Evolutionary conservation across 163 green algal species (phyloP), one percentile per base, ranked within the genome.

Genomic region (Scenedesmus sp.): DNA sequence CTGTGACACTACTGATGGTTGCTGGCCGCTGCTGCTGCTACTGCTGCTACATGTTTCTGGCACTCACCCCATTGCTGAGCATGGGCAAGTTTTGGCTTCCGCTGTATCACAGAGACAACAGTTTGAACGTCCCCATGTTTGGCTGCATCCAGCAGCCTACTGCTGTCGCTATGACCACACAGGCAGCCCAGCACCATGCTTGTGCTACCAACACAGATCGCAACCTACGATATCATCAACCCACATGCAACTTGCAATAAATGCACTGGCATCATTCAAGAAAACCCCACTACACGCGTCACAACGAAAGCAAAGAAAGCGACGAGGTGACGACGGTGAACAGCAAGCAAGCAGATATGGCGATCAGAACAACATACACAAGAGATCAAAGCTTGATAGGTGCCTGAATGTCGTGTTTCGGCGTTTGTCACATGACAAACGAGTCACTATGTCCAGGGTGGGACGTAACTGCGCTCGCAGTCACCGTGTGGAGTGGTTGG

Each of bases 51-150:
- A 40, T 20, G 30, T 9, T 76, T n/a, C 1, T 76, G 22, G 56
- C 53, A 37, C 85, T 53, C 33, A 90, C 85, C 85, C 85, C 85
- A 90, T 61, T 83, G 44, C 37, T 90, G 85, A 10, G 44, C 43
- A 59, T 73, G 37, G 15, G 46, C 33, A 16, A n/a, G 30, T 15
- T 82, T 85, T 13, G 85, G 85, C 30, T 84, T 85, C 26, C 65
- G 65, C 30, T 70, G 20, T 73, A 80, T 12, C n/a, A 85, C 22
- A 15, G 65, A 51, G 6, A 24, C 51, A 37, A 3, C 16, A 51
- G 70, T 44, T 46, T 49, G 46, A 1, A 35, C 44, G 15, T 72
- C 42, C 22, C 85, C 85, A 15, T 43, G 18, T 42, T 61, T 84
- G 16, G 70, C 85, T 53, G 85, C 85, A 53, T 73, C 35, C n/a